A percentile compares a stretch with the other conserved stretches of the same genome.
Conservation (phyloP, 352 stramenopile genomes). For the Globisporangium emineosum region DNA sequence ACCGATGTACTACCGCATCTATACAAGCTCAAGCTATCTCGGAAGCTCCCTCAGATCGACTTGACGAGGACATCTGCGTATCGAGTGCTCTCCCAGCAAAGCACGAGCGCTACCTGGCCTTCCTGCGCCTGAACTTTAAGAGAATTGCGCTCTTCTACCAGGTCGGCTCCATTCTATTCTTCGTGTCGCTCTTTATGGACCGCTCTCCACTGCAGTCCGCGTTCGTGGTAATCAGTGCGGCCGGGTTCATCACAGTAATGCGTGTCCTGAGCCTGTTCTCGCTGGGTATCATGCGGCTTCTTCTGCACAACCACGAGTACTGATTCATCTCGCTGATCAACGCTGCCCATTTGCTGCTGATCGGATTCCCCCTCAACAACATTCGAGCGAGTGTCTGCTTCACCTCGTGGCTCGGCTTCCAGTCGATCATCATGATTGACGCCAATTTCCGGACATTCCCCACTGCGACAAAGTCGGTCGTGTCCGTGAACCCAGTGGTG, state of each 20-base stretch:
- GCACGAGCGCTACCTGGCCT: background rate
- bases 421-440: background rate
- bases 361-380: background rate
- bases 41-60: background rate
- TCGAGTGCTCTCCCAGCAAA: background rate
- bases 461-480: background rate
- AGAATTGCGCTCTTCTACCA: background rate
- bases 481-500: background rate
- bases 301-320: background rate
- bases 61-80: background rate
- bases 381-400: background rate
- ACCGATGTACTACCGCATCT: no score
- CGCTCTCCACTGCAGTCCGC: background rate
- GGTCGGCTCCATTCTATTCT: background rate
- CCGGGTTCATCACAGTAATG: background rate
- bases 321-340: slow-evolving; percentile 1
- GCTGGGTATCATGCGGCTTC: background rate
- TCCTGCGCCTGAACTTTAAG: background rate
- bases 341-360: background rate
- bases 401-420: background rate
- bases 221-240: background rate
- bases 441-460: background rate
- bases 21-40: background rate
- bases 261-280: background rate
- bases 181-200: background rate